Evolutionary conservation across 78 protist genomes (phyloP).

Genomic region (Dictyostelium purpureum): DNA sequence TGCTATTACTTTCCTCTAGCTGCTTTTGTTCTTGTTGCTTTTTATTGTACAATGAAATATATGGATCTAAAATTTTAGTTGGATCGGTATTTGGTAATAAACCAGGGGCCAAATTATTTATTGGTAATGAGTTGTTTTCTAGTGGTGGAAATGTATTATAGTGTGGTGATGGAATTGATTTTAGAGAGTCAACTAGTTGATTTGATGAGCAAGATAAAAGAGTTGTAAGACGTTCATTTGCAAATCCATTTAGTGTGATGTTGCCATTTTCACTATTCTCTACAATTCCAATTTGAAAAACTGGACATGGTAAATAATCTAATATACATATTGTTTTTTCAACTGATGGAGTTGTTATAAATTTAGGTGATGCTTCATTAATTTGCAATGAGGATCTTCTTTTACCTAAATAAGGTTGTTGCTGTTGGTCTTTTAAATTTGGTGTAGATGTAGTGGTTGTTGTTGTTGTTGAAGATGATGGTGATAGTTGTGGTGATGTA

Average conservation of each 20-base stretch:
- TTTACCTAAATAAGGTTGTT: background rate
- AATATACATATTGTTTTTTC: slow-evolving; percentile 3
- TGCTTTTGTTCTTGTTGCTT: background rate
- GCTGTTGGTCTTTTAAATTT: background rate
- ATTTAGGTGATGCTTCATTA: slow-evolving; percentile 12
- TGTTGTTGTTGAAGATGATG: slow-evolving; percentile 2
- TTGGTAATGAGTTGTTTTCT: background rate
- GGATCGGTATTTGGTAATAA: slow-evolving; percentile 2
- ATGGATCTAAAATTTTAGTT: background rate
- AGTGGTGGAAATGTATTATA: background rate
- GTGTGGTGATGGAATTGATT: slow-evolving; percentile 20
- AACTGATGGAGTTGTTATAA: background rate
- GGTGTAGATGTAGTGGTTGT: background rate
- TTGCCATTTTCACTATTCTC: slow-evolving; percentile 22
- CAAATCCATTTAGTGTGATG: slow-evolving; percentile 3
- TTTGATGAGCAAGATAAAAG: background rate
- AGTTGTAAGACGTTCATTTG: background rate
- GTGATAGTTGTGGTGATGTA: background rate
- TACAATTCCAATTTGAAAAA: background rate
- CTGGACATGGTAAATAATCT: slow-evolving; percentile 15
- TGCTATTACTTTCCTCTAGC: background rate
- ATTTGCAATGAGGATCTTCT: slow-evolving; percentile 17
- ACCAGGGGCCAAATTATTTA: slow-evolving; percentile 8
- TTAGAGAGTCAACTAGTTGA: background rate
- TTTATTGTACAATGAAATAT: slow-evolving; percentile 6